These are phyloP conservation scores for Tricharina praecox DNA, from an alignment of 495 filamentous ascomycete species.

Conservation along the genomic window DNA sequence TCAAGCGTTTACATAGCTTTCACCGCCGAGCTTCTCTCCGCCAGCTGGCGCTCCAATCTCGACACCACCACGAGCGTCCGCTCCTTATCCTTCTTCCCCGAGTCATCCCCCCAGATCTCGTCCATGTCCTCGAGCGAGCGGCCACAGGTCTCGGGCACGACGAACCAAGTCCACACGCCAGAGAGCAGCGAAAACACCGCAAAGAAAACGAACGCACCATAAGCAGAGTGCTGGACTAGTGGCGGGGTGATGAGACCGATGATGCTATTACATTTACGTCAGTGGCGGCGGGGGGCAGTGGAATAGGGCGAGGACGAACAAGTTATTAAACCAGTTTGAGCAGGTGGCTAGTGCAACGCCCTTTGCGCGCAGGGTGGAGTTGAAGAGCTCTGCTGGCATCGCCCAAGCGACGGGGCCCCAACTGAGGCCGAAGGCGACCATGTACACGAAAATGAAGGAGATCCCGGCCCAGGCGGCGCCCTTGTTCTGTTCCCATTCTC, in stretches of 20 bases:
- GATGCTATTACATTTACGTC: conserved; percentile 9
- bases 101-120: conserved; percentile 2
- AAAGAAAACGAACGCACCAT: conserved; percentile 20
- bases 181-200: conserved; percentile 10
- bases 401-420: conserved; percentile 45
- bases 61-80: neutral
- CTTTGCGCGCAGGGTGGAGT: conserved; percentile 18
- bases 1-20: too few relatives aligned
- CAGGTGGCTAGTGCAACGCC: conserved; percentile 12
- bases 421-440: conserved; percentile 63
- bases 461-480: conserved; percentile 38
- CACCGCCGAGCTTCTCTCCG: too few relatives aligned
- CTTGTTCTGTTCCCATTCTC: conserved; percentile 26
- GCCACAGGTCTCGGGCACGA: conserved; percentile 15
- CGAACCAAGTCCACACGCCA: conserved; percentile 14
- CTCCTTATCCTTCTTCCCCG: conserved; percentile 1
- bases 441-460: conserved; percentile 67
- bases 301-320: too few relatives aligned
- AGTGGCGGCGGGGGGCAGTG: conserved; percentile 8
- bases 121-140: conserved; percentile 7
- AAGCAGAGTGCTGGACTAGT: conserved; percentile 11
- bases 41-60: conserved; percentile 2
- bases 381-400: conserved; percentile 17
- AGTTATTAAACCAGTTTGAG: conserved; percentile 8
- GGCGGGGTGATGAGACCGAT: conserved; percentile 14